Evolutionary conservation across 208 protist genomes (phyloP).

Genomic region (Herpetomonas tarakana): DNA sequence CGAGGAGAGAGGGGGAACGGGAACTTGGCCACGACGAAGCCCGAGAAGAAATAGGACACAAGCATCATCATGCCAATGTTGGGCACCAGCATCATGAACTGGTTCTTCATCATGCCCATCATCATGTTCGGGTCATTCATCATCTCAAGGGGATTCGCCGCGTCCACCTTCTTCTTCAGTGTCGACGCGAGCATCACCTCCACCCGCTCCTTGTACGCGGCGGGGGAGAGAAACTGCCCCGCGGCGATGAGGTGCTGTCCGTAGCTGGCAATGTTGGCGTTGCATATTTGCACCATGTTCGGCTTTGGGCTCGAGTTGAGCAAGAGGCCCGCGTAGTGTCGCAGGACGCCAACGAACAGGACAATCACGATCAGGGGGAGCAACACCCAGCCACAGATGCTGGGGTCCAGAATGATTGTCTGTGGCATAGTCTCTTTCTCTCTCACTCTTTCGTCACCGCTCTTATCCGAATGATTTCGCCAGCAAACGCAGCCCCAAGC

Average conservation of each 20-base stretch:
- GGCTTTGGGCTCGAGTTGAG: slow-evolving; percentile 43
- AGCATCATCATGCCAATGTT: slow-evolving; percentile 96
- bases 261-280: slow-evolving; percentile 73
- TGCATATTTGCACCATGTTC: slow-evolving; percentile 54
- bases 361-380: slow-evolving; percentile 94
- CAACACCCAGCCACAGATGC: slow-evolving; percentile 95
- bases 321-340: slow-evolving; percentile 82
- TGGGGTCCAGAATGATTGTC: slow-evolving; percentile 90
- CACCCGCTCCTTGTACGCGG: slow-evolving; percentile 61
- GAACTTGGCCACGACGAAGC: slow-evolving; percentile 96
- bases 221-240: slow-evolving; percentile 51
- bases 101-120: slow-evolving; percentile 95
- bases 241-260: slow-evolving; percentile 45
- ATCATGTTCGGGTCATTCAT: slow-evolving; percentile 92
- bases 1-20: slow-evolving; percentile 94
- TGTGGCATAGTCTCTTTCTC: slow-evolving; percentile 64
- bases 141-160: slow-evolving; percentile 87
- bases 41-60: slow-evolving; percentile 95
- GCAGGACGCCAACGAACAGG: slow-evolving; percentile 89
- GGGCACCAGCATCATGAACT: slow-evolving; percentile 92
- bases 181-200: slow-evolving; percentile 41
- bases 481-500: too few relatives aligned
- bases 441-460: too few relatives aligned
- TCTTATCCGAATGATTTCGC: not conserved
- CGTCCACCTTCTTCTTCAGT: slow-evolving; percentile 65